phyloP scores from a whole-genome alignment of 805 yeast genomes.

The Isabelozyma heimii region DNA sequence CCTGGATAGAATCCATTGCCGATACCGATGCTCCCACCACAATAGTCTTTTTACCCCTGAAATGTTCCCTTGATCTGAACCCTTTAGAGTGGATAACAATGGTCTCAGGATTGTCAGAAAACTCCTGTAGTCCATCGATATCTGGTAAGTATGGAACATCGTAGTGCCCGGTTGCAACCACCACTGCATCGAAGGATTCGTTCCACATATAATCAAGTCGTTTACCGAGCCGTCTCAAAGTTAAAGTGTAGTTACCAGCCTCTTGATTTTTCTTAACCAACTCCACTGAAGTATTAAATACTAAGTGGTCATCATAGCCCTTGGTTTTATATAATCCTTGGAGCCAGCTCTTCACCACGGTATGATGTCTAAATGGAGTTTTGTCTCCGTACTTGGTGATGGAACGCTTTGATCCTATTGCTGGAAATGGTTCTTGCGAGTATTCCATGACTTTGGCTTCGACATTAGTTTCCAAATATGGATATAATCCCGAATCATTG shows the following conservation, averaged over 20 bases:
- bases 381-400: conserved; percentile 13
- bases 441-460: conserved; percentile 20
- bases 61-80: conserved; percentile 30
- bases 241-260: conserved; percentile 16
- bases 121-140: conserved; percentile 38
- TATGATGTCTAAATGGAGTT: conserved; percentile 18
- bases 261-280: conserved; percentile 16
- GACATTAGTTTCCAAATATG: conserved; percentile 21
- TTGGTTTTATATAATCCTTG: conserved; percentile 16
- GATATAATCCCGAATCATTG: conserved; percentile 18
- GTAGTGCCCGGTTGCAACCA: conserved; percentile 49
- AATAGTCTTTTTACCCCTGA: conserved; percentile 32
- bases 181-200: conserved; percentile 38
- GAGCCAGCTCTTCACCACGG: conserved; percentile 14
- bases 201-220: conserved; percentile 25
- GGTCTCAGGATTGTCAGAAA: conserved; percentile 22
- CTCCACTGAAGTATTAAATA: conserved; percentile 23
- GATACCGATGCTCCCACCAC: conserved; percentile 56
- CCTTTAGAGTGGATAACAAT: conserved; percentile 45
- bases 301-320: conserved; percentile 17
- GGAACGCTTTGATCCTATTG: conserved; percentile 7
- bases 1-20: conserved; percentile 53
- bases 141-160: conserved; percentile 45
- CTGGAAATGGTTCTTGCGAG: conserved; percentile 18
- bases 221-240: conserved; percentile 16